Percentiles rank a stretch among this genome's conserved stretches.
Evolutionary conservation across 2,329 filamentous ascomycete species (phyloP).

Genomic region (Penicillium sp.): DNA sequence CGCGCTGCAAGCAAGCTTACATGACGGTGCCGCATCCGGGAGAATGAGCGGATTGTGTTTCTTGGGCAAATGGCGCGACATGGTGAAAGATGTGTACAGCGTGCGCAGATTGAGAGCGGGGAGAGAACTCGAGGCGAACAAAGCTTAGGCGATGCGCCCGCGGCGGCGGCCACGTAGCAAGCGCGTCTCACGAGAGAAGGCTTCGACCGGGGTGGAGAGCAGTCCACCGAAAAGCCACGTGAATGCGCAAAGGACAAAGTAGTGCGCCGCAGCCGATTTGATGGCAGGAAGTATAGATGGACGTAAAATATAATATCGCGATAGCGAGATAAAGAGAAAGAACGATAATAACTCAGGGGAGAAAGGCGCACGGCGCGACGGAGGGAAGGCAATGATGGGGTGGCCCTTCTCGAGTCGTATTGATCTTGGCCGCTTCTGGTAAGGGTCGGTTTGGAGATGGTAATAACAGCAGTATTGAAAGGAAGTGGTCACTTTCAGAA

Average conservation of each 20-base stretch:
- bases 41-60: constrained; percentile 43
- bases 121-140: constrained; percentile 10
- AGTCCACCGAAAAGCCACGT: constrained; percentile 15
- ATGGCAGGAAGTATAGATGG: neutral
- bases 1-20: constrained; percentile 31
- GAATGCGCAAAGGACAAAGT: constrained; percentile 1
- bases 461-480: neutral
- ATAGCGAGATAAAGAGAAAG: constrained; percentile 9
- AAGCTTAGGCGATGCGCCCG: constrained; percentile 25
- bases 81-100: constrained; percentile 19
- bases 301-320: constrained; percentile 2
- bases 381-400: constrained; percentile 4
- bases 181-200: constrained; percentile 29
- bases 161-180: constrained; percentile 42
- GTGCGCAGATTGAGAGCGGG: constrained; percentile 1
- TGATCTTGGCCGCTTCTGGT: constrained; percentile 21
- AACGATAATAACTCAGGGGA: constrained; percentile 17
- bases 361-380: constrained; percentile 15
- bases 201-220: constrained; percentile 11
- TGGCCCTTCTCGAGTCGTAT: constrained; percentile 1
- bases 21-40: constrained; percentile 38
- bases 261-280: constrained; percentile 1
- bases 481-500: neutral
- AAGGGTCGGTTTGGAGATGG: constrained; percentile 14
- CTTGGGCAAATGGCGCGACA: constrained; percentile 42